Base-by-base conservation (phyloP, 2,329 filamentous ascomycete genomes). In the Aureobasidium leucospermi region DNA sequence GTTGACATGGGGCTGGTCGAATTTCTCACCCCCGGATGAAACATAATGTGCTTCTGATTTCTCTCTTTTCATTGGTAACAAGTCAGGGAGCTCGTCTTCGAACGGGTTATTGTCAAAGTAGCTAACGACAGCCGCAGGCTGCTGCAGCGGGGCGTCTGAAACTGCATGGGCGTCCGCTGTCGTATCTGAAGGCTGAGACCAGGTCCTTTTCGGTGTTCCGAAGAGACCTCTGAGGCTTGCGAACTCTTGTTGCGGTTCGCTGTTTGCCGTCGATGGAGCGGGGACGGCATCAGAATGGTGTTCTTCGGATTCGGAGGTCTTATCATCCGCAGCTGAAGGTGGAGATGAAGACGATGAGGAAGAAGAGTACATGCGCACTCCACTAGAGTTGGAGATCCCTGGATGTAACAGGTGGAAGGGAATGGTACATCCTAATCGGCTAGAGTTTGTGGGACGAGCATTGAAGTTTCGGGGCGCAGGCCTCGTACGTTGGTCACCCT, bases 171-270 rank as follows among this genome's bases (percentile, higher is more conserved):
- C 15, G 6, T 32, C 29, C 2, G 19, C n/a, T 28, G 19, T 7
- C 13, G 39, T 2, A n/a, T n/a, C 7, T 10, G 16, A 34, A 39
- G 52, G 41, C 11, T 31, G 29, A 38, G 55, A 58, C 55, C 55
- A 58, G 10, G 43, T 19, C 36, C 7, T 47, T 19, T 23, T 48
- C 10, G 32, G 55, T 10, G 4, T 31, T 4, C 43, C 43, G 31
- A 58, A 58, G 9, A 58, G 55, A 10, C 43, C 43, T 38, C 43
- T 19, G 2, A 58, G 23, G 32, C 55, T 58, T 32, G 55, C 28
- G 19, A 58, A 58, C 6, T 11, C 43, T 19, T 32, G n/a, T 13
- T 39, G 31, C 3, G 23, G 15, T 31, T 23, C 55, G 5, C 13
- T 16, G 13, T n/a, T 42, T 0, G 15, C 19, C 29, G 15, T 32